Percentiles rank a stretch among this genome's conserved stretches.
phyloP scores from a whole-genome alignment of 129 eudicot genomes.

The Chrysanthemum makinoi region DNA sequence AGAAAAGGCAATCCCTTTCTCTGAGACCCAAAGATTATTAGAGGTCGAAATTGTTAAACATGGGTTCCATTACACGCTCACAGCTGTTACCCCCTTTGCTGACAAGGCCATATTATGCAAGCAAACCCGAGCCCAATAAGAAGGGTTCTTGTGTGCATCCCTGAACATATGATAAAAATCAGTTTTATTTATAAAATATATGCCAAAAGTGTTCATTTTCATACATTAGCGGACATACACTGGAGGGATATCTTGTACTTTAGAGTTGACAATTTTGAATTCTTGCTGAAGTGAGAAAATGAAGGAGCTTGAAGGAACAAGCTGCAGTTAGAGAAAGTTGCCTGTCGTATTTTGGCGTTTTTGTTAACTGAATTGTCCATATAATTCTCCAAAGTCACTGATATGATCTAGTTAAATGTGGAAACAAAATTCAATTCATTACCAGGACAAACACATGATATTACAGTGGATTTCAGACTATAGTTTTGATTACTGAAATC shows the following conservation, averaged over 20 bases:
- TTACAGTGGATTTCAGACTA: conserved; percentile 20
- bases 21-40: conserved; percentile 63
- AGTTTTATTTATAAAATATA: not conserved
- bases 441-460: conserved; percentile 17
- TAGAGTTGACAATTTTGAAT: conserved; percentile 23
- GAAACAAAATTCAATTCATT: conserved; percentile 19
- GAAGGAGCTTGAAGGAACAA: conserved; percentile 35
- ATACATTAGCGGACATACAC: conserved; percentile 38
- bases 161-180: conserved; percentile 28
- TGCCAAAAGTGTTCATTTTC: not conserved
- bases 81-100: conserved; percentile 68
- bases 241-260: conserved; percentile 30
- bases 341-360: conserved; percentile 25
- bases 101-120: conserved; percentile 64
- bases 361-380: conserved; percentile 36
- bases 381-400: conserved; percentile 74
- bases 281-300: conserved; percentile 34
- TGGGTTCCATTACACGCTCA: conserved; percentile 80
- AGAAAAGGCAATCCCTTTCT: conserved; percentile 60
- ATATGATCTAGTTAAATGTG: conserved; percentile 55
- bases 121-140: conserved; percentile 76
- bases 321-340: conserved; percentile 31
- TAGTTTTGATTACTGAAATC: conserved; percentile 25
- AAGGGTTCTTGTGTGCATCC: conserved; percentile 63
- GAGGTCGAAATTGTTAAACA: conserved; percentile 65